phyloP scores from a whole-genome alignment of 78 protist genomes.

The Guillardia theta region DNA sequence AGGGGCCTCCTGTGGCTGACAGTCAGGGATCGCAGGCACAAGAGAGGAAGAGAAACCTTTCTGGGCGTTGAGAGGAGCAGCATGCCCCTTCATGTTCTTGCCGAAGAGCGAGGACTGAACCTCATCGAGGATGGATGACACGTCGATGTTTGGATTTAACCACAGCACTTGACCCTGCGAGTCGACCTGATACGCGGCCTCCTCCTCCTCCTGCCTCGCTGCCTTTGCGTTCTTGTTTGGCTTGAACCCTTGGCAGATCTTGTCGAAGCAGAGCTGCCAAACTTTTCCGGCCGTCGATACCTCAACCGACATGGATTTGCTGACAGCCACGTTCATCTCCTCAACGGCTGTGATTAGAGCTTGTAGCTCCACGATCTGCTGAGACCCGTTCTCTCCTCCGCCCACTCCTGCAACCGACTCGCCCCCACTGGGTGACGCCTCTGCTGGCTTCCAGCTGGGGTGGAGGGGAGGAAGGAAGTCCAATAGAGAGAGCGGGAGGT shows the following conservation, averaged over 20 bases:
- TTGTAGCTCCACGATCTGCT: neutral
- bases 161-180: too few species aligned
- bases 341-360: neutral
- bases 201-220: neutral
- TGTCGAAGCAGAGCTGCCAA: neutral
- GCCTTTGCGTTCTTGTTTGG: neutral
- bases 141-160: too few species aligned
- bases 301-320: neutral
- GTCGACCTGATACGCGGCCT: neutral
- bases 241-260: neutral
- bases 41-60: neutral
- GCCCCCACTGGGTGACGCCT: neutral
- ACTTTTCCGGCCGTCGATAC: neutral
- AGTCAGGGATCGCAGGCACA: neutral
- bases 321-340: neutral
- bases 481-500: neutral
- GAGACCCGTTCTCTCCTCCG: neutral
- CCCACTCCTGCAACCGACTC: neutral
- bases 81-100: too few species aligned
- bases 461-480: neutral
- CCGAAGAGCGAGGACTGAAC: too few species aligned
- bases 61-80: too few species aligned
- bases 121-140: too few species aligned
- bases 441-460: neutral
- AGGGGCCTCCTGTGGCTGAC: too few species aligned